Evolutionary conservation across 2,329 filamentous ascomycete genomes (phyloP).

Genomic region (Microcera coccophila): DNA sequence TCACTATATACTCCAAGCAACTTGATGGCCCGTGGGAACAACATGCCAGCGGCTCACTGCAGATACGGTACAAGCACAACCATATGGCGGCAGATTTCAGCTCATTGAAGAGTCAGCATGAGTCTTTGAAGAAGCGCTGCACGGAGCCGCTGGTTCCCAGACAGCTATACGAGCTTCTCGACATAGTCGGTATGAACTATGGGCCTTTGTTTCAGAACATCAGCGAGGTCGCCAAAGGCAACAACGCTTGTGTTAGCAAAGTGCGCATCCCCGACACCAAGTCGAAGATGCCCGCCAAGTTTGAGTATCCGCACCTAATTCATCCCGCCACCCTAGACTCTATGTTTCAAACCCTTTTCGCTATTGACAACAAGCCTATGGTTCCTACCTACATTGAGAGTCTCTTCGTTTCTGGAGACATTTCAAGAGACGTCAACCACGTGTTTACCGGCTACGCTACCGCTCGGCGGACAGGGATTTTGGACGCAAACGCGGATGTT

Average conservation of each 20-base stretch:
- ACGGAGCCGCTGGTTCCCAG: constrained; percentile 36
- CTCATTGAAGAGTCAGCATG: constrained; percentile 20
- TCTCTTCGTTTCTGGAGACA: constrained; percentile 42
- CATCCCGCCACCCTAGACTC: constrained; percentile 56
- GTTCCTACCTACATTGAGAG: constrained; percentile 45
- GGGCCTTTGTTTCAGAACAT: constrained; percentile 50
- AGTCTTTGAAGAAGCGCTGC: constrained; percentile 27
- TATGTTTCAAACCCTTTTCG: constrained; percentile 52
- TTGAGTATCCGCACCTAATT: constrained; percentile 53
- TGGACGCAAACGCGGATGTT: constrained; percentile 42
- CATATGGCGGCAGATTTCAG: constrained; percentile 17
- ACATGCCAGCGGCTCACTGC: constrained; percentile 37
- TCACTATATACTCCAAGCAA: constrained; percentile 46
- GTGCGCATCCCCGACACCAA: constrained; percentile 48
- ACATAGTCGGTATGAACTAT: constrained; percentile 50
- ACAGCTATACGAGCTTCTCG: constrained; percentile 49
- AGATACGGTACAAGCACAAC: constrained; percentile 24
- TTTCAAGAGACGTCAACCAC: constrained; percentile 30
- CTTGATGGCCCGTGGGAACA: constrained; percentile 40
- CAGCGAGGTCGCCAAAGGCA: constrained; percentile 30
- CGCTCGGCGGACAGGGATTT: constrained; percentile 33
- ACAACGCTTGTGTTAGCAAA: constrained; percentile 34
- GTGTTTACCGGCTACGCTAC: constrained; percentile 42
- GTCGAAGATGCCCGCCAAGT: constrained; percentile 49
- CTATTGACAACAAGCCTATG: constrained; percentile 44